A percentile compares a stretch with the other conserved stretches of the same genome.
Evolutionary conservation across 805 yeast species (phyloP).

Genomic region (Danielia reshetovae): DNA sequence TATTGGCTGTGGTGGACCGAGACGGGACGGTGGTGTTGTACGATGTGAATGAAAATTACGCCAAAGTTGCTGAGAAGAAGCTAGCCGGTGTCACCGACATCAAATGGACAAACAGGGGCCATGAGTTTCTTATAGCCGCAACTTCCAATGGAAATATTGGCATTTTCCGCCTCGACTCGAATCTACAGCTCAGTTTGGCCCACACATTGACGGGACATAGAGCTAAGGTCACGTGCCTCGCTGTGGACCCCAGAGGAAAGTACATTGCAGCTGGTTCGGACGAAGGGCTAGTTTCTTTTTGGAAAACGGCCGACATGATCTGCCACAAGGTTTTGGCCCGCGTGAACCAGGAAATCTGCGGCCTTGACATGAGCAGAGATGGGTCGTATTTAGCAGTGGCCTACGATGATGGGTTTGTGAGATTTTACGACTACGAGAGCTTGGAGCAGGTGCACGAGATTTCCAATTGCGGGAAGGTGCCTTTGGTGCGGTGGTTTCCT

Average conservation of each 20-base stretch:
- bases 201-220: slow-evolving; percentile 41
- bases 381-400: slow-evolving; percentile 44
- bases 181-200: background rate
- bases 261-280: slow-evolving; percentile 51
- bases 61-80: slow-evolving; percentile 20
- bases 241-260: slow-evolving; percentile 50
- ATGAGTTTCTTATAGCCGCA: slow-evolving; percentile 33
- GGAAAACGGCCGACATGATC: slow-evolving; percentile 42
- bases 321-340: slow-evolving; percentile 32
- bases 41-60: slow-evolving; percentile 28
- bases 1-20: slow-evolving; percentile 42
- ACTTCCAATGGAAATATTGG: slow-evolving; percentile 44
- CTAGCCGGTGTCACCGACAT: slow-evolving; percentile 34
- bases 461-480: slow-evolving; percentile 3
- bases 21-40: slow-evolving; percentile 34
- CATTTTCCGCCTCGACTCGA: slow-evolving; percentile 17
- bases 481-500: slow-evolving; percentile 31
- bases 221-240: slow-evolving; percentile 44
- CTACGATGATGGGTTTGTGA: slow-evolving; percentile 39
- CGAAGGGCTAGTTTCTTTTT: slow-evolving; percentile 53
- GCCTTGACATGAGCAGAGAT: slow-evolving; percentile 41
- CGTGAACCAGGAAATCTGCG: slow-evolving; percentile 41
- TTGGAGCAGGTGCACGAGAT: slow-evolving; percentile 28
- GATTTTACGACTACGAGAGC: slow-evolving; percentile 33
- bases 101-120: slow-evolving; percentile 44